Evolutionary conservation across 1,139 yeast species (phyloP).

Genomic region (Taiozyma sp.): DNA sequence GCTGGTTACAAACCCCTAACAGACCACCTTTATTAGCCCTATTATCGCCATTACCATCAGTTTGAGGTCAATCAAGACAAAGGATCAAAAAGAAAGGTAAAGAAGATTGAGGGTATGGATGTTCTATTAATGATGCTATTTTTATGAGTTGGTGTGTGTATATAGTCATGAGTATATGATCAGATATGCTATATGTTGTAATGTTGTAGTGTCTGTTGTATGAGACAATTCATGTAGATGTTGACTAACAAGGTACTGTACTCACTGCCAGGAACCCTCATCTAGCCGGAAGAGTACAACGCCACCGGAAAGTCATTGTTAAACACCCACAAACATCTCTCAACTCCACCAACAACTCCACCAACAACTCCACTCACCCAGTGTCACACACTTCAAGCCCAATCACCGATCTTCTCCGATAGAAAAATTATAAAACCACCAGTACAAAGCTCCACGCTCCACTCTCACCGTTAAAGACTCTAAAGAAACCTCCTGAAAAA

Average conservation of each 20-base stretch:
- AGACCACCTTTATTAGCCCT: constrained; percentile 75
- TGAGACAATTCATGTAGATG: no score
- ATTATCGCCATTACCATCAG: constrained; percentile 62
- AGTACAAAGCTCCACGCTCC: no score
- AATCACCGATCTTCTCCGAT: background rate
- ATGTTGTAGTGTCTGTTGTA: background rate
- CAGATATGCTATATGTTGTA: background rate
- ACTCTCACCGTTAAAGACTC: no score
- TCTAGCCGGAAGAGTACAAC: no score
- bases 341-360: background rate
- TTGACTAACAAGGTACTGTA: no score
- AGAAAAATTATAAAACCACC: background rate
- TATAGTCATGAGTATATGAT: background rate
- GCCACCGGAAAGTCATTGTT: no score
- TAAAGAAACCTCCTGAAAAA: background rate
- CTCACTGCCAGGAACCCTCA: no score
- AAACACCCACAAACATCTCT: no score
- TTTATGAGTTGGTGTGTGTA: background rate
- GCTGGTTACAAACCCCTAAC: constrained; percentile 83
- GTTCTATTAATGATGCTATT: background rate
- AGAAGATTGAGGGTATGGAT: background rate
- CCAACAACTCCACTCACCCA: background rate
- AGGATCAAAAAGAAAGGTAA: background rate
- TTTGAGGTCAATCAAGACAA: constrained; percentile 29
- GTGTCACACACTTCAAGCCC: background rate